Evolutionary conservation across 108 stramenopile genomes (phyloP), one percentile per base, ranked within the genome.

Genomic region (Aureococcus anophagefferens): DNA sequence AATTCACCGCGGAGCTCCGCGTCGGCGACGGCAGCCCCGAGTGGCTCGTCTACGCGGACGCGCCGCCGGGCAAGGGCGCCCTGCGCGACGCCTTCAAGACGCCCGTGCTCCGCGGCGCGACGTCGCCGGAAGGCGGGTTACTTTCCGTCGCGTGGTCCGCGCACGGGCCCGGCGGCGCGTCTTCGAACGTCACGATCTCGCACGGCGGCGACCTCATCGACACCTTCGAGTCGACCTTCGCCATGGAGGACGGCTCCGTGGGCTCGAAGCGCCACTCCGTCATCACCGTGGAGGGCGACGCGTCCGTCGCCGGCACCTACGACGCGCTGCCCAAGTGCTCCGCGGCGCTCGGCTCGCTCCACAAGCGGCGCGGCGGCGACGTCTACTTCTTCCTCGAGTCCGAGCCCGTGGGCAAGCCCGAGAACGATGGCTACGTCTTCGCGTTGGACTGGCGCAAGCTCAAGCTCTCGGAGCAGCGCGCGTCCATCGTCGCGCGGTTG

Each of bases 351-450:
- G 74, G 77, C 29, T 70, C 81, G 15, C 74, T 82, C 62, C 77
- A 75, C 45, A 79, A 79, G 68, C 3, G 67, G 36, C 62, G 35
- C 40, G 46, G 37, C 4, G 45, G 35, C n/a, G 44, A 65, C 63
- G 5, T 75, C 29, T 78, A 64, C 62, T 75, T 78, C 68, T 82
- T 82, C 66, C 65, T 79, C n/a, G 81, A 82, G 36, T 62, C 65
- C 37, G 71, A 74, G 25, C 73, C 77, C 33, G 31, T 44, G 7
- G 74, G 74, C 28, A 37, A 45, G 28, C 63, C 77, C 1, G 77
- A 64, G 16, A 0, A 46, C 0, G 81, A 82, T 62, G 30, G 9
- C 34, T 79, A 69, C 64, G 69, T 82, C 30, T 75, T 82, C 30
- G 62, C 66, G 35, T 25, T 1, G 17, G 51, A 59, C 51, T 59